Evolutionary conservation across 805 yeast species (phyloP).

Genomic region (Ogataea salicorniae): DNA sequence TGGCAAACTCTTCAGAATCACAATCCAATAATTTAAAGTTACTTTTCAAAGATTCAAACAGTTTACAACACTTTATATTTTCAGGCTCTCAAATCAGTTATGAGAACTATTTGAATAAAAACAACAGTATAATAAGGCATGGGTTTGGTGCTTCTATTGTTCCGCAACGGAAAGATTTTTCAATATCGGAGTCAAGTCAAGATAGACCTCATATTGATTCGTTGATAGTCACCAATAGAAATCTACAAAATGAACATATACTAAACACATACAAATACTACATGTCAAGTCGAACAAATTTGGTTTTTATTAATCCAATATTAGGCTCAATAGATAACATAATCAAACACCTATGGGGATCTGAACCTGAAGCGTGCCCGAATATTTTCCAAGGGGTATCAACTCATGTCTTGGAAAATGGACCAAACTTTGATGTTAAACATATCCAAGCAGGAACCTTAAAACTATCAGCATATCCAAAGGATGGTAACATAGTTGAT

Average conservation of each 20-base stretch:
- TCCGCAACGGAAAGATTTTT: conserved; percentile 2
- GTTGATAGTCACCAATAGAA: conserved; percentile 9
- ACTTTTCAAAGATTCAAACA: conserved; percentile 6
- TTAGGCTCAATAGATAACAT: conserved; percentile 15
- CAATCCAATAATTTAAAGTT: conserved; percentile 3
- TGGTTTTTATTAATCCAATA: conserved; percentile 23
- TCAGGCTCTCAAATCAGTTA: conserved; percentile 11
- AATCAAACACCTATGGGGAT: conserved; percentile 4
- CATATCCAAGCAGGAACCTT: conserved; percentile 22
- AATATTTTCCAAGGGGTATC: conserved; percentile 19
- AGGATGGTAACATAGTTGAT: background rate
- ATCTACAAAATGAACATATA: background rate
- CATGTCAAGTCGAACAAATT: conserved; percentile 15
- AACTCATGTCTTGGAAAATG: conserved; percentile 15
- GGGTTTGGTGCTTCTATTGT: conserved; percentile 4
- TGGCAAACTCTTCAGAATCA: conserved; percentile 5
- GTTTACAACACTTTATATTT: conserved; percentile 5
- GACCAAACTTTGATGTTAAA: conserved; percentile 17
- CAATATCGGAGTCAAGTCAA: background rate
- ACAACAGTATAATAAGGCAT: conserved; percentile 7
- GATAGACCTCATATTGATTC: conserved; percentile 5
- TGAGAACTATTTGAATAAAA: conserved; percentile 7
- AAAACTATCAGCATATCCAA: conserved; percentile 16
- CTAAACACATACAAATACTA: conserved; percentile 6
- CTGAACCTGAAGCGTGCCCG: conserved; percentile 9